Percentiles rank a stretch among this genome's conserved stretches.
phyloP scores from a whole-genome alignment of 2,329 filamentous ascomycete genomes.

The Chaetoscypha palmicola region DNA sequence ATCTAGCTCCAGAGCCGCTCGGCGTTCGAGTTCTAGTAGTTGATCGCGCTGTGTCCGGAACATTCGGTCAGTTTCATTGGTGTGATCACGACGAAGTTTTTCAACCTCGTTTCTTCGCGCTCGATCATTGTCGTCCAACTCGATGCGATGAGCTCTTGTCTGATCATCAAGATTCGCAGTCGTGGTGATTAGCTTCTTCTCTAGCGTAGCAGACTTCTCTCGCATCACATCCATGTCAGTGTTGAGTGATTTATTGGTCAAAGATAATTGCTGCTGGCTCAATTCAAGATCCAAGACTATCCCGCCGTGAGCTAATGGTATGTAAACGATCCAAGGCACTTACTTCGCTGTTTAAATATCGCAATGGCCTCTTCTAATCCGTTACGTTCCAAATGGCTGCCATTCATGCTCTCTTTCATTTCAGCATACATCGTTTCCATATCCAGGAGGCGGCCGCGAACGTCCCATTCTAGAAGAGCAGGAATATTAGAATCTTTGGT shows the following conservation, averaged over 20 bases:
- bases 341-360: conserved; percentile 44
- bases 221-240: conserved; percentile 60
- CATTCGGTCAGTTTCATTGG: conserved; percentile 50
- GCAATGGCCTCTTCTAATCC: conserved; percentile 68
- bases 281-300: conserved; percentile 43
- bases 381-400: conserved; percentile 61
- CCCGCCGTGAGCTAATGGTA: no score
- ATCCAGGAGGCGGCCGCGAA: conserved; percentile 66
- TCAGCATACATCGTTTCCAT: conserved; percentile 69
- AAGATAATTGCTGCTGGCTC: conserved; percentile 26
- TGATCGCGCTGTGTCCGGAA: conserved; percentile 60
- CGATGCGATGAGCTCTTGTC: conserved; percentile 41
- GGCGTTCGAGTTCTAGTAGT: conserved; percentile 55
- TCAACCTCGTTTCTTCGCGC: conserved; percentile 51
- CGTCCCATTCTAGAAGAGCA: conserved; percentile 65
- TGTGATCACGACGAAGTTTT: conserved; percentile 42
- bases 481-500: conserved; percentile 67
- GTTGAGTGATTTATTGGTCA: conserved; percentile 47
- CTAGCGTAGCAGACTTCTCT: conserved; percentile 27
- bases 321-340: no score
- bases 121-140: conserved; percentile 47
- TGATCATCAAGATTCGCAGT: conserved; percentile 45
- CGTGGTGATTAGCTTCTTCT: conserved; percentile 39
- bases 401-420: conserved; percentile 66
- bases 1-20: conserved; percentile 43